phyloP scores from a whole-genome alignment of 176 grass and related monocot genomes.

The Musa itinerans region DNA sequence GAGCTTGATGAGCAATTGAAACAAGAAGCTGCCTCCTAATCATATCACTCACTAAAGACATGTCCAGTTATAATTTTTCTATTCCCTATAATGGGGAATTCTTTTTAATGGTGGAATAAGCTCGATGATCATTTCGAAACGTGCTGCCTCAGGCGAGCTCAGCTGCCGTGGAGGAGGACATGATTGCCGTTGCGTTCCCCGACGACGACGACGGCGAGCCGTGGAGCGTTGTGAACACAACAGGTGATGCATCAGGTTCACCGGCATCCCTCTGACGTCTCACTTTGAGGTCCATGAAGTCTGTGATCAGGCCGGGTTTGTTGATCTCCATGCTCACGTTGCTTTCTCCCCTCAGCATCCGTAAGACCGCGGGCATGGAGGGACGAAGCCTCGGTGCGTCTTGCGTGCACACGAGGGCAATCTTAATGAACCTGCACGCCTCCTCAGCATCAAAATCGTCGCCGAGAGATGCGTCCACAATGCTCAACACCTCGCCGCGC shows the following conservation, averaged over 20 bases:
- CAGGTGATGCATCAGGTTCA: background rate
- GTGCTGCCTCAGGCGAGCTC: background rate
- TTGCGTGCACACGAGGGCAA: slow-evolving; percentile 7
- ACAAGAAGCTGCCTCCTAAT: background rate
- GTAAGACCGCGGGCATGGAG: background rate
- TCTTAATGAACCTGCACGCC: background rate
- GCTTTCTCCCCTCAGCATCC: background rate
- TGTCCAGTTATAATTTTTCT: background rate
- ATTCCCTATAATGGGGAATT: too few species aligned
- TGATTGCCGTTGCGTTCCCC: background rate
- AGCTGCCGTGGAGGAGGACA: background rate
- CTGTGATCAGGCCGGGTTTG: background rate
- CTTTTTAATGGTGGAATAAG: background rate
- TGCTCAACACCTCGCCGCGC: background rate
- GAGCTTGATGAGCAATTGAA: background rate
- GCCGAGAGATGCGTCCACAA: background rate
- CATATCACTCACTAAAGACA: background rate
- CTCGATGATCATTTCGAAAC: background rate
- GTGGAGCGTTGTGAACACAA: background rate
- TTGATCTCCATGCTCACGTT: background rate
- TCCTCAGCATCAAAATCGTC: background rate
- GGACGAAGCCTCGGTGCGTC: background rate
- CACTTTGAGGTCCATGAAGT: slow-evolving; percentile 4
- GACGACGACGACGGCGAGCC: background rate
- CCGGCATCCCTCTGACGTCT: background rate